Evolutionary conservation across 192 early-diverging fungal genomes (phyloP).

Genomic region (Helicostylum pulchrum): DNA sequence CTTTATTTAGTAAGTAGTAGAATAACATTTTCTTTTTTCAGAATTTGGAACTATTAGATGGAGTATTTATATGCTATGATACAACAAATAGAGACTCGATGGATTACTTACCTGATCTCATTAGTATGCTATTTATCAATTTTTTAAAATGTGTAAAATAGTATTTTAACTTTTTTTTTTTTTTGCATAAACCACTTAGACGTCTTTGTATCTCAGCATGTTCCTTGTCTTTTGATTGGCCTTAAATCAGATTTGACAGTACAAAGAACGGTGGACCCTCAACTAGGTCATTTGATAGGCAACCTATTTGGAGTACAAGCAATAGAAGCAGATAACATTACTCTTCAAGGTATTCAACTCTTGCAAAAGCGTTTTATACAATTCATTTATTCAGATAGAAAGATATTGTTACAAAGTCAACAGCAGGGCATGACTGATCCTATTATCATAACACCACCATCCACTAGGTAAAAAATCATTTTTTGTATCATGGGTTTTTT

Average conservation of each 20-base stretch:
- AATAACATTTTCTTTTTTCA: background rate
- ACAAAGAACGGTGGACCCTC: constrained; percentile 21
- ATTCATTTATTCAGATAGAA: background rate
- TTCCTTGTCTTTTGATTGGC: constrained; percentile 30
- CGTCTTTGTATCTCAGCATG: constrained; percentile 11
- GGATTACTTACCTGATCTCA: constrained; percentile 32
- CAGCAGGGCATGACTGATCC: background rate
- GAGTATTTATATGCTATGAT: constrained; percentile 31
- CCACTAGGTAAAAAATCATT: background rate
- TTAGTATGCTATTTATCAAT: constrained; percentile 20
- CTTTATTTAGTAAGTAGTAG: background rate
- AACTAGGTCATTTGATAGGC: constrained; percentile 12
- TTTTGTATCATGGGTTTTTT: too few relatives aligned
- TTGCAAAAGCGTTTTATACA: constrained; percentile 1
- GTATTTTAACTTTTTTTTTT: background rate
- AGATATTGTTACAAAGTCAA: background rate
- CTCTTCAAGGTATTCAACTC: constrained; percentile 4
- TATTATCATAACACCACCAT: background rate
- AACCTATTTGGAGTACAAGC: constrained; percentile 15
- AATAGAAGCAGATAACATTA: constrained; percentile 1
- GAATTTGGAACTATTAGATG: constrained; percentile 15
- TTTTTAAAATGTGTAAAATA: background rate
- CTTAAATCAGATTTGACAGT: constrained; percentile 27
- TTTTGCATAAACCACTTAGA: background rate
- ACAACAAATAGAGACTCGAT: constrained; percentile 29